These are phyloP conservation scores for Wickerhamiella slavikovae DNA, from an alignment of 805 yeast species.

Conservation along the genomic window DNA sequence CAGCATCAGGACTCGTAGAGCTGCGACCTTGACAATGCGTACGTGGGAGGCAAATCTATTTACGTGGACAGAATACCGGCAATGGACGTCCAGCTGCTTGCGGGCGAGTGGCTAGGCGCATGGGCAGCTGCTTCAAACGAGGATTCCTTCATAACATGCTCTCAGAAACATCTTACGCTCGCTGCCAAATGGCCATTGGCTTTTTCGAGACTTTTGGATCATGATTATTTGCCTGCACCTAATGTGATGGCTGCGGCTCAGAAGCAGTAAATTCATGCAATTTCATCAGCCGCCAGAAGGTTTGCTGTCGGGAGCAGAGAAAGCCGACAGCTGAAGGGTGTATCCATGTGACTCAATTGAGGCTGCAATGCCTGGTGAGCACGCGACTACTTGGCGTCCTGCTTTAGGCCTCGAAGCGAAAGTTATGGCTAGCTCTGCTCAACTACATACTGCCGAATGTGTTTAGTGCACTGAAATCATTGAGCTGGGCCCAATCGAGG, in stretches of 20 bases:
- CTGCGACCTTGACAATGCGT: background rate
- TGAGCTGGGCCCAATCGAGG: background rate
- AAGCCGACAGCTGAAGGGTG: too few relatives aligned
- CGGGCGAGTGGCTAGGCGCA: conserved; percentile 2
- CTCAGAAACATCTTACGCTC: background rate
- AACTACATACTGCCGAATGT: background rate
- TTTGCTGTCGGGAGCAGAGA: background rate
- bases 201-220: too few relatives aligned
- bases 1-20: background rate
- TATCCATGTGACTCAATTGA: too few relatives aligned
- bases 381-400: background rate
- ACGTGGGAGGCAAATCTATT: too few relatives aligned
- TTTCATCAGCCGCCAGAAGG: background rate
- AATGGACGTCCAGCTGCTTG: background rate
- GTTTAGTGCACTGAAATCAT: conserved; percentile 1
- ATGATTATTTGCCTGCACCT: too few relatives aligned
- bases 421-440: background rate
- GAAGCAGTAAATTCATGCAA: background rate
- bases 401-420: background rate
- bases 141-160: conserved; percentile 4
- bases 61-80: background rate
- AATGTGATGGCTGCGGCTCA: background rate
- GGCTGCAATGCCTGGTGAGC: background rate
- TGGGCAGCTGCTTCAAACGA: background rate
- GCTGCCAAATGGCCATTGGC: background rate